Conservation (phyloP, 2,329 filamentous ascomycete genomes). For the Paecilomyces niveus region DNA sequence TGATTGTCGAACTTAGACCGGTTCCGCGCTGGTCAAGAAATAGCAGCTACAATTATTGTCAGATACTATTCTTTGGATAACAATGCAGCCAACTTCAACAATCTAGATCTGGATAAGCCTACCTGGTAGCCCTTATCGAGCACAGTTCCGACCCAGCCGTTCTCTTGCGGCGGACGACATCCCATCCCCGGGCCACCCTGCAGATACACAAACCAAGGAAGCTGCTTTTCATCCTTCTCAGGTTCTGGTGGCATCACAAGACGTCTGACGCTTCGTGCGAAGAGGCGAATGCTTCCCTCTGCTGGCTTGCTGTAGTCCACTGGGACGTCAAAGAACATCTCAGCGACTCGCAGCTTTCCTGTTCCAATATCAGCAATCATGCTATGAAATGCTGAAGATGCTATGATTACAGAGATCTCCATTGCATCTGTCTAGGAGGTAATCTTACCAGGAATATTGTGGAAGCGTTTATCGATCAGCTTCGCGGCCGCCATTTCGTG, state of each 20-base stretch:
- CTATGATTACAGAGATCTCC: not conserved
- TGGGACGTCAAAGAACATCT: slow-evolving; percentile 82
- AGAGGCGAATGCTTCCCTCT: slow-evolving; percentile 61
- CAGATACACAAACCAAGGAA: slow-evolving; percentile 63
- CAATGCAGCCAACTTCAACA: not conserved
- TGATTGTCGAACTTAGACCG: slow-evolving; percentile 74
- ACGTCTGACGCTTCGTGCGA: slow-evolving; percentile 66
- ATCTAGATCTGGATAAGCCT: slow-evolving; percentile 4
- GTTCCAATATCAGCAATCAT: not conserved
- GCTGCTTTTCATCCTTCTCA: slow-evolving; percentile 40
- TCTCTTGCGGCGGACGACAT: slow-evolving; percentile 66
- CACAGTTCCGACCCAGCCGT: slow-evolving; percentile 61
- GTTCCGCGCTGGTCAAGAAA: slow-evolving; percentile 89
- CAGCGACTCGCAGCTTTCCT: slow-evolving; percentile 71
- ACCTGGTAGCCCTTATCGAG: slow-evolving; percentile 78
- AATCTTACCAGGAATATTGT: slow-evolving; percentile 31
- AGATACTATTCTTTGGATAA: not conserved
- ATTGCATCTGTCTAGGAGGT: not conserved
- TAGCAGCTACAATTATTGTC: slow-evolving; percentile 42
- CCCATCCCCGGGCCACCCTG: slow-evolving; percentile 82
- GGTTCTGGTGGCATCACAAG: slow-evolving; percentile 43
- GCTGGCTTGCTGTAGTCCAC: slow-evolving; percentile 63
- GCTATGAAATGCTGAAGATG: not conserved
- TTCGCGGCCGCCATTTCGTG: slow-evolving; percentile 27
- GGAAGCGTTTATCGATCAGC: slow-evolving; percentile 28